Conservation (phyloP, 108 stramenopile species). For the Stephanodiscus triporus region DNA sequence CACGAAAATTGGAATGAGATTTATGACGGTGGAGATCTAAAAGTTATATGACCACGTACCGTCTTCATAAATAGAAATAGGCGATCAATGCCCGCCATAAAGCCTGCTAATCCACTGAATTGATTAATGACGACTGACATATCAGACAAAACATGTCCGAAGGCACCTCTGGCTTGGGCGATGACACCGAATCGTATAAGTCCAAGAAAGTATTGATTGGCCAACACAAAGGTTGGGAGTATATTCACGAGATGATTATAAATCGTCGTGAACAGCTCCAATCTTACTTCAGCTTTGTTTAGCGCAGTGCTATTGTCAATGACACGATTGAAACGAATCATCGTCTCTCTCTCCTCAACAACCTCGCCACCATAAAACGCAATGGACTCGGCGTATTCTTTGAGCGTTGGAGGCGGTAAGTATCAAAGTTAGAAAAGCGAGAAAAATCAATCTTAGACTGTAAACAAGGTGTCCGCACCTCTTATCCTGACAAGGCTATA, state of each 20-base stretch:
- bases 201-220: conserved; percentile 70
- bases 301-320: conserved; percentile 61
- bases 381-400: conserved; percentile 79
- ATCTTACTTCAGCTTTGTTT: conserved; percentile 58
- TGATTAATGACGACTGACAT: conserved; percentile 70
- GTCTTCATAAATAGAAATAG: conserved; percentile 62
- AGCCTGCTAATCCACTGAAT: conserved; percentile 59
- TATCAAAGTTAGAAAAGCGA: too few species aligned
- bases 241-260: conserved; percentile 68
- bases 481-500: conserved; percentile 70
- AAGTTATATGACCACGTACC: too few species aligned
- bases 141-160: conserved; percentile 90
- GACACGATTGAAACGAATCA: conserved; percentile 49
- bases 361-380: conserved; percentile 75
- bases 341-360: conserved; percentile 57
- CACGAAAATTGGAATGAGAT: too few species aligned
- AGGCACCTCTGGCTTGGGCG: conserved; percentile 51
- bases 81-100: conserved; percentile 68
- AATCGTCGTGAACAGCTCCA: conserved; percentile 71
- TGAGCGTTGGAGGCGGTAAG: not conserved
- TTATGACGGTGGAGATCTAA: too few species aligned
- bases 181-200: conserved; percentile 65
- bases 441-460: too few species aligned
- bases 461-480: not conserved
- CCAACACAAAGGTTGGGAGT: conserved; percentile 66